phyloP scores from a whole-genome alignment of 805 yeast genomes.

The Candida sakaeoensis region DNA sequence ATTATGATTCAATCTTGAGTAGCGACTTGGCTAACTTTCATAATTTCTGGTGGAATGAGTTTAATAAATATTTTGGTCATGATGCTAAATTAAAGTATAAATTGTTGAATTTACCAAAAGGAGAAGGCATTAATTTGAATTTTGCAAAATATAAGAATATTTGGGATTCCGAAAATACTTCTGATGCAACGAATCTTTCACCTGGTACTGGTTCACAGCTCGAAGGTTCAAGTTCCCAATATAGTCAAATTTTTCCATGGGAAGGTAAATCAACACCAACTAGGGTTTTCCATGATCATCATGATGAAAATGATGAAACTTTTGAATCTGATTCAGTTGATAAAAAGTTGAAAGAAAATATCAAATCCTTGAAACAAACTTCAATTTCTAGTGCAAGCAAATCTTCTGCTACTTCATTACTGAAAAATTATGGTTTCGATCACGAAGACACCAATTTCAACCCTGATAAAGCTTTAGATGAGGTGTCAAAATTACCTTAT shows the following conservation, averaged over 20 bases:
- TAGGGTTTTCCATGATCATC: conserved; percentile 19
- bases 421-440: conserved; percentile 12
- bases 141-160: conserved; percentile 18
- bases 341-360: conserved; percentile 9
- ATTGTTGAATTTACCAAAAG: conserved; percentile 14
- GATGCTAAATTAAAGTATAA: conserved; percentile 15
- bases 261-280: conserved; percentile 24
- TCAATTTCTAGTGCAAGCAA: conserved; percentile 7
- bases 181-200: not conserved
- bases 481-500: conserved; percentile 24
- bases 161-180: conserved; percentile 17
- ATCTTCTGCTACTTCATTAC: conserved; percentile 7
- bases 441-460: conserved; percentile 15
- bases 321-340: conserved; percentile 5
- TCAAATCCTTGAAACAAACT: conserved; percentile 10
- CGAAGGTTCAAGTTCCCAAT: not conserved
- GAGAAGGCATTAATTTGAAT: conserved; percentile 21
- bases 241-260: conserved; percentile 27
- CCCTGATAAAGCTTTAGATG: conserved; percentile 24
- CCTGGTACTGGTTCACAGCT: not conserved
- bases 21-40: conserved; percentile 20
- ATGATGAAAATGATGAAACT: conserved; percentile 6
- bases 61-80: conserved; percentile 18
- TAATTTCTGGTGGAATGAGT: conserved; percentile 28
- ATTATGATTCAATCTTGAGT: conserved; percentile 13